These are phyloP conservation scores for Suhomyces sp. DNA, from an alignment of 805 yeast genomes.

Conservation along the genomic window DNA sequence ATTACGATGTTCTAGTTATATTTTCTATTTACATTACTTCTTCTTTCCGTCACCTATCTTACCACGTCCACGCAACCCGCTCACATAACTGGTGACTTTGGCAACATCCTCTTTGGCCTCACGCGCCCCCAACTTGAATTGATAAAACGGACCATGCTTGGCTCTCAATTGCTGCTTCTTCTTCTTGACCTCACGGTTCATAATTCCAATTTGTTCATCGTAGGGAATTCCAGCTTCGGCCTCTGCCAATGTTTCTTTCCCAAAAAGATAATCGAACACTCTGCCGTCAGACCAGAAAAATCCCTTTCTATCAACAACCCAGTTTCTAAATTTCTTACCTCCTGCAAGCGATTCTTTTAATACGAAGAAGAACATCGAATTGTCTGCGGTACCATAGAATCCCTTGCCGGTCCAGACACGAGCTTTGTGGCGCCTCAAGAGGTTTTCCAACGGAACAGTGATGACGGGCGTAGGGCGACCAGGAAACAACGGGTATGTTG, in stretches of 20 bases:
- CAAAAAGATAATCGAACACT: constrained; percentile 76
- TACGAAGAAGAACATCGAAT: constrained; percentile 68
- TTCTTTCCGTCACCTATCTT: constrained; percentile 1
- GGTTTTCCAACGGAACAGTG: constrained; percentile 56
- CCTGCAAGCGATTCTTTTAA: constrained; percentile 52
- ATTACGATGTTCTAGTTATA: too few species aligned
- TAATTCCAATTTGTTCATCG: constrained; percentile 54
- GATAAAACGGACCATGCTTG: constrained; percentile 61
- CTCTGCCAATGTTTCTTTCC: constrained; percentile 70
- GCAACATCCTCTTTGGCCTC: constrained; percentile 30
- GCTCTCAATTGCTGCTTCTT: constrained; percentile 49
- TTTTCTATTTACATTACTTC: neutral
- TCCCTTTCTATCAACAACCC: constrained; percentile 81
- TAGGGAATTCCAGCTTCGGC: constrained; percentile 70
- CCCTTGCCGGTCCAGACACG: constrained; percentile 87
- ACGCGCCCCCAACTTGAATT: constrained; percentile 42
- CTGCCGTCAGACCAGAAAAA: constrained; percentile 94
- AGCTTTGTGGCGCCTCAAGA: constrained; percentile 56
- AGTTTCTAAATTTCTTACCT: constrained; percentile 47
- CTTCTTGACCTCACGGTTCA: constrained; percentile 45
- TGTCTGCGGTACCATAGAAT: constrained; percentile 78
- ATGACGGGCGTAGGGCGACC: constrained; percentile 73
- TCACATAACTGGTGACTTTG: constrained; percentile 21
- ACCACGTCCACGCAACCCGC: neutral
- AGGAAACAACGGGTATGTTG: constrained; percentile 75